Base-by-base conservation (phyloP, 148 eudicot genomes). In the Bassia scoparia region DNA sequence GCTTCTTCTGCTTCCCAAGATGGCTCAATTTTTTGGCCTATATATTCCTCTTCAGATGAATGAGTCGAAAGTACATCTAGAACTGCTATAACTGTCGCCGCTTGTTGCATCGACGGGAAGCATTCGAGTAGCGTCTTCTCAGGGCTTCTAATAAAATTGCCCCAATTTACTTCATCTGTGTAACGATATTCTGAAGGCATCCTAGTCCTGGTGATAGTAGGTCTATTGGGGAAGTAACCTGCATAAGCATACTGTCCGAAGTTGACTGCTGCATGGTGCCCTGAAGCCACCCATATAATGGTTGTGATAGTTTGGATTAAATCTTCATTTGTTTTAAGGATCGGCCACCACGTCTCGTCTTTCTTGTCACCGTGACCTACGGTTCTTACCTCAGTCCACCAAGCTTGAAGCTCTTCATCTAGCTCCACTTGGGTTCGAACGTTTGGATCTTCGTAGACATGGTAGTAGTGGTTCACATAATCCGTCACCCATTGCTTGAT, bases 221-320 rank as follows among this genome's bases (percentile, higher is more conserved):
- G 89, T 76, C 92, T 79, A 58, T 87, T 88, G 0, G 90, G 96
- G 50, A 85, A 78, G 26, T 88, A 90, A 11, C 87, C 96, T 16
- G 70, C 96, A 52, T 67, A 89, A 13, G 73, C 75, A 15, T 87
- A 88, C 31, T 88, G 93, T 0, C 93, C 88, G 86, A 92, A 73
- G 86, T 89, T n/a, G n/a, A n/a, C n/a, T n/a, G n/a, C n/a, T n/a
- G n/a, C n/a, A n/a, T n/a, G n/a, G n/a, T n/a, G n/a, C 15, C 92
- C 90, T 14, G 93, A 90, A 35, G 87, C 15, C 9, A 88, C 86
- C 96, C 96, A 90, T 11, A 87, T 87, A 27, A 90, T 88, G 31
- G 86, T 90, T 15, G 89, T 87, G 21, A 88, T 12, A 30, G 85
- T 84, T n/a, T 82, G 79, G 7, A 85, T 74, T 1, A 90, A 77